Evolutionary conservation across 2,329 filamentous ascomycete species (phyloP), one percentile per base, ranked within the genome.

Genomic region (Neofusicoccum laricinum): DNA sequence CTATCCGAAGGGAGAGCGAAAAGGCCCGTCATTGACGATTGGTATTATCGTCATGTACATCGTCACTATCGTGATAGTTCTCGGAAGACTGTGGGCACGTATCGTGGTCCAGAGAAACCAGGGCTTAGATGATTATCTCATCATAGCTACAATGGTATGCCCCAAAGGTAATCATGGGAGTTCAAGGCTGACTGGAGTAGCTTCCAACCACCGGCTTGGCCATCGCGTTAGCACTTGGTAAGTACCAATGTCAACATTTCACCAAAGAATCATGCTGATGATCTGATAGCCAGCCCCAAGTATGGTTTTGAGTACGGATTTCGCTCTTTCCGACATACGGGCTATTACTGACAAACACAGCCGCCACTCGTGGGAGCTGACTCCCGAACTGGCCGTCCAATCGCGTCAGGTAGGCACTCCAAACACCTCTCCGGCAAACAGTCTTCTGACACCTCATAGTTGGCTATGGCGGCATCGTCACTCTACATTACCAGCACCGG

Each of bases 401-500:
- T 50, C 45, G 10, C 59, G 59, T 15, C 30, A 61, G 32, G 57
- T 48, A 48, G 21, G 17, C 2, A 45, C 7, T n/a, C 41, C n/a
- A 61, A 21, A 15, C 36, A 19, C 30, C 14, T 4, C 41, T 21
- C 25, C 53, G 12, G 30, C 12, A 30, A 2, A 34, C 19, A 30
- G 8, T 21, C 43, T 25, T 43, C 38, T 58, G 30, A 58, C 53
- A 21, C n/a, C 10, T 43, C 12, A n/a, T 43, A 58, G 53, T 17
- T 58, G 14, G 64, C 75, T 2, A 58, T 76, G 34, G 68, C 69
- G 7, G 68, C 71, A 5, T 67, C 73, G 48, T 67, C 66, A 17
- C 62, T 69, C 10, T 76, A 75, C 57, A 73, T 71, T 59, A 19
- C 68, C 8, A 68, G 67, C 2, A 68, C 71, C 1, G 72, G 72